A percentile compares a stretch with the other conserved stretches of the same genome.
Conservation (phyloP, 208 protist genomes). For the Trypanosomatidae sp. region DNA sequence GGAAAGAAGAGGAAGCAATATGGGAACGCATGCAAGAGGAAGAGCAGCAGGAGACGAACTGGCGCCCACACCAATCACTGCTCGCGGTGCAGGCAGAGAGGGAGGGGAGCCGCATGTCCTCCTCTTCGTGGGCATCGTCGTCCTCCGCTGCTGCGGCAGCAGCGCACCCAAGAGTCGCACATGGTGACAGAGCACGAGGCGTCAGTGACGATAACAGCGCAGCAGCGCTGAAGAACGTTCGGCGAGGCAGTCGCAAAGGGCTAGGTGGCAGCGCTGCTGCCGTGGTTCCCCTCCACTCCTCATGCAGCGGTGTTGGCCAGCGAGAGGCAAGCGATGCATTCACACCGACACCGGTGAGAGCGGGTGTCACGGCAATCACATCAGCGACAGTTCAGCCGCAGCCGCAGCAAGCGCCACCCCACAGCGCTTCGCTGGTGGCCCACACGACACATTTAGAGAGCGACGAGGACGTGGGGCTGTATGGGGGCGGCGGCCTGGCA, state of each 20-base stretch:
- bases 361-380: not conserved
- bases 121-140: not conserved
- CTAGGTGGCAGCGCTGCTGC: not conserved
- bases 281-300: not conserved
- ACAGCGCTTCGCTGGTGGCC: conserved; percentile 1
- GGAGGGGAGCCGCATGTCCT: not conserved
- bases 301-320: not conserved
- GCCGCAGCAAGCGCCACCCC: not conserved
- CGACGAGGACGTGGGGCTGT: not conserved
- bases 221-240: not conserved
- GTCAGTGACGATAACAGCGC: not conserved
- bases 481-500: conserved; percentile 5
- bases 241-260: conserved; percentile 1
- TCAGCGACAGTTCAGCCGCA: not conserved
- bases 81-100: not conserved
- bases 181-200: not conserved
- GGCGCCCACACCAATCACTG: no score
- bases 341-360: not conserved
- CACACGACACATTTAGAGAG: not conserved
- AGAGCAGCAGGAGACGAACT: conserved; percentile 4
- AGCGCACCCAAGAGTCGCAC: not conserved
- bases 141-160: conserved; percentile 4
- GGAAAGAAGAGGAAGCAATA: conserved; percentile 36
- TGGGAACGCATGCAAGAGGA: conserved; percentile 23
- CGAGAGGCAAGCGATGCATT: not conserved